Percentiles rank a stretch among this genome's conserved stretches.
Conservation (phyloP, 2,329 filamentous ascomycete genomes). For the Ophiostoma quercus region DNA sequence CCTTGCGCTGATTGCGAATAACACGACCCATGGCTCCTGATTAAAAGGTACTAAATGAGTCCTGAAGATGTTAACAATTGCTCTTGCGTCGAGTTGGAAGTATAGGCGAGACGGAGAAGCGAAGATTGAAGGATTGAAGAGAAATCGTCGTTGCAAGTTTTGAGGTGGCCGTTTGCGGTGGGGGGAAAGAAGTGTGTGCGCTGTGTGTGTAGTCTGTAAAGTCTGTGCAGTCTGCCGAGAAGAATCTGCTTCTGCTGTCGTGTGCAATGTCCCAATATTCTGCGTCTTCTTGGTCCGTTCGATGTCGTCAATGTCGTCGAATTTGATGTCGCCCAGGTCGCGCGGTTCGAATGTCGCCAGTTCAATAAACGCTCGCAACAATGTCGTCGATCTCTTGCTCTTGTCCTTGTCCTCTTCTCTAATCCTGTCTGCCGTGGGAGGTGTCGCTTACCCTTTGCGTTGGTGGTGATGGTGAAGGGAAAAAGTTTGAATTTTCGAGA, state of each 20-base stretch:
- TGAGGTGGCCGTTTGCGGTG: neutral
- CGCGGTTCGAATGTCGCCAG: neutral
- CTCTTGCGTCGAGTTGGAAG: neutral
- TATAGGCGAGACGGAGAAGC: neutral
- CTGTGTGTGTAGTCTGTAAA: neutral
- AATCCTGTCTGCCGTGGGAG: constrained; percentile 12
- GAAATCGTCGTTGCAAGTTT: constrained; percentile 4
- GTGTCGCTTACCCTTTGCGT: constrained; percentile 28
- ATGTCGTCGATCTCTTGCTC: constrained; percentile 13
- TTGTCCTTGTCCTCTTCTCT: constrained; percentile 7
- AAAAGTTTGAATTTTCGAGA: constrained; percentile 26
- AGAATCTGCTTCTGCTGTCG: neutral
- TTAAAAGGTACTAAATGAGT: constrained; percentile 20
- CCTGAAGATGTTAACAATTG: constrained; percentile 16
- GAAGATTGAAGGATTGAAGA: neutral
- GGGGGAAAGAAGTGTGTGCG: neutral
- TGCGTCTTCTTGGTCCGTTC: neutral
- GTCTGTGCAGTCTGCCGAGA: neutral
- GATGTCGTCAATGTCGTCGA: neutral
- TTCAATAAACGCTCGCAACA: constrained; percentile 6
- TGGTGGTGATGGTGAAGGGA: constrained; percentile 22
- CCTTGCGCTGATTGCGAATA: constrained; percentile 62
- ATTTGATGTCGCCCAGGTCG: neutral
- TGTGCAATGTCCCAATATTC: neutral
- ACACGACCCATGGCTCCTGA: constrained; percentile 30